These are phyloP conservation scores for Magnusiomyces suaveolens DNA, from an alignment of 1,139 yeast genomes.

Conservation along the genomic window DNA sequence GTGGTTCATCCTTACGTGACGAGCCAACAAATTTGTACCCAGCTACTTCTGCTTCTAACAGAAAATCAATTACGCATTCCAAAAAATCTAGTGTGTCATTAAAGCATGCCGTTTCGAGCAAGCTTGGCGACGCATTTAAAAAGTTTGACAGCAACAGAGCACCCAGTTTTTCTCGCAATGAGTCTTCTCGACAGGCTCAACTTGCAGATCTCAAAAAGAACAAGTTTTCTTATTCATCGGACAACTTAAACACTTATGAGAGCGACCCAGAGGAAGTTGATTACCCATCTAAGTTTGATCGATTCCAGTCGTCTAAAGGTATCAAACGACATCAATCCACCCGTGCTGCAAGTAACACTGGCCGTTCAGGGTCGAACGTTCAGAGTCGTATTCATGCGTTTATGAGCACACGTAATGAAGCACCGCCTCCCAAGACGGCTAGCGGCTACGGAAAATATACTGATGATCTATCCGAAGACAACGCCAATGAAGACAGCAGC, in stretches of 20 bases:
- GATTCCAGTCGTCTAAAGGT: not conserved
- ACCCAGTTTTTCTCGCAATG: not conserved
- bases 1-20: not conserved
- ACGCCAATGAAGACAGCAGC: not conserved
- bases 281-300: not conserved
- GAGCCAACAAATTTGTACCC: not conserved
- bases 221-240: slow-evolving; percentile 19
- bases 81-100: slow-evolving; percentile 4
- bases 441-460: slow-evolving; percentile 72
- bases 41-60: not conserved
- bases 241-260: slow-evolving; percentile 17
- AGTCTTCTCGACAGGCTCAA: not conserved
- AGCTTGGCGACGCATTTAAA: slow-evolving; percentile 29
- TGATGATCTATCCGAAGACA: slow-evolving; percentile 26
- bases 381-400: slow-evolving; percentile 61
- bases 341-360: not conserved
- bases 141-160: slow-evolving; percentile 17
- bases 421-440: slow-evolving; percentile 50
- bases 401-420: slow-evolving; percentile 37
- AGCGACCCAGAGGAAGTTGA: slow-evolving; percentile 6
- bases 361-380: slow-evolving; percentile 23
- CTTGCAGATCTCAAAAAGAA: slow-evolving; percentile 6
- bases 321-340: not conserved
- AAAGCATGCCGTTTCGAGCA: slow-evolving; percentile 5
- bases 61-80: not conserved